Base-by-base conservation (phyloP, 2,329 filamentous ascomycete species). In the Epichloe uncinata region DNA sequence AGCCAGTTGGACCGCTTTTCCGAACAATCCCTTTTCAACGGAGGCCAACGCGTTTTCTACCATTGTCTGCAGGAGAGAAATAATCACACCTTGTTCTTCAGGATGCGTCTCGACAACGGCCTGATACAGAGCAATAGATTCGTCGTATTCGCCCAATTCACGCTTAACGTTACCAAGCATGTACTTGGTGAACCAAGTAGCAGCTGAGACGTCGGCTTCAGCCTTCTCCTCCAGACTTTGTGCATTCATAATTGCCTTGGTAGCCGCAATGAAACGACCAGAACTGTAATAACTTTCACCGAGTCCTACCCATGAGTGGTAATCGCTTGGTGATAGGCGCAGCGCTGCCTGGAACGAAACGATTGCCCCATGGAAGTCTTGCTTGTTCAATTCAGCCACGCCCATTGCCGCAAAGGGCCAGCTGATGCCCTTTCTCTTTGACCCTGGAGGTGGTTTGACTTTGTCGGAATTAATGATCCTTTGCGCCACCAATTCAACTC, bases 201-300 rank as follows among this genome's bases (percentile, higher is more conserved):
- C 85, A 0, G 78, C 81, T 2, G 66, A 62, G 0, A 62, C 77
- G 66, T 60, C 74, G 61, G n/a, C 72, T 65, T 62, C 57, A 0
- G 77, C 65, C 1, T 74, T 73, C 30, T 78, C 73, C 54, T 91
- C 86, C 4, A 95, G 73, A 49, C 77, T 78, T 61, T 91, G 83
- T 0, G 91, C 93, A 60, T 95, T 85, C 35, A 86, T 73, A 56
- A 97, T 93, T 0, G 93, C 89, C 61, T 93, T 91, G 3, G 85
- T 87, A 0, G 93, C 91, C n/a, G 93, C 91, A 52, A 96, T 85
- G 61, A 94, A 94, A 54, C 91, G 78, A 9, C 93, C 91, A 15
- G 90, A 95, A 57, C 87, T 93, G 63, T 96, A 85, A 61, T 98
- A 98, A 61, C 89, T 95, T 68, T 98, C 93, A n/a, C 91, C 93